Evolutionary conservation across 306 rosid genomes (phyloP), one percentile per base, ranked within the genome.

Genomic region (Styphnolobium japonicum): DNA sequence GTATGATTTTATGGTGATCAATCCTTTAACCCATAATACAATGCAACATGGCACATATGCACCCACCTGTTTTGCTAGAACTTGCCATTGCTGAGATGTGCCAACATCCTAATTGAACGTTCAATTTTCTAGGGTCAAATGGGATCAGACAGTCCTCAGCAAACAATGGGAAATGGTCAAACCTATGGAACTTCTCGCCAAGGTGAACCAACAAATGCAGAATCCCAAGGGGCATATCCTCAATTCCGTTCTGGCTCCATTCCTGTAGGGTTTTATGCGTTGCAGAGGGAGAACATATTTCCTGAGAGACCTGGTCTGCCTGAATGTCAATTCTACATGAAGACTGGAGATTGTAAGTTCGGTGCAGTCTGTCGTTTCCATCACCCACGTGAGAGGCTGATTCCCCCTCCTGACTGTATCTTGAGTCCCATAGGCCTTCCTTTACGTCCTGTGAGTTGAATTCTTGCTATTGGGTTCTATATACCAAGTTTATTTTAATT

Each of bases 231-330:
- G 76, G 45, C 87, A 67, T 92, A 82, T 87, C 88, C 94, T 78
- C 89, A 80, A 75, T 83, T 83, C 71, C 91, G 89, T 58, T 88
- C 97, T 36, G 84, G 93, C 53, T 86, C 97, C 19, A 82, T 87
- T 62, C 91, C 93, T 82, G 86, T 91, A 60, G 92, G 97, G 64
- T 91, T 82, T 80, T 94, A 88, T 82, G 90, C 95, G 10, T 81
- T 92, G 89, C 95, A 83, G 81, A 88, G 97, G 88, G 98, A 94
- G 77, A 94, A 84, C 87, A 96, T 92, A 80, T 94, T 94, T 85
- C 98, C 98, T 42, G 98, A 94, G 85, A 89, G 97, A 81, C 97
- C 94, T 67, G 98, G 93, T 77, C 97, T 92, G 87, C 97, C 98
- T 23, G 97, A 94, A 84, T 94, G 98, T 84, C 97, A 89, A 79